Base-by-base conservation (phyloP, 306 rosid genomes). In the Cyamopsis tetragonoloba region DNA sequence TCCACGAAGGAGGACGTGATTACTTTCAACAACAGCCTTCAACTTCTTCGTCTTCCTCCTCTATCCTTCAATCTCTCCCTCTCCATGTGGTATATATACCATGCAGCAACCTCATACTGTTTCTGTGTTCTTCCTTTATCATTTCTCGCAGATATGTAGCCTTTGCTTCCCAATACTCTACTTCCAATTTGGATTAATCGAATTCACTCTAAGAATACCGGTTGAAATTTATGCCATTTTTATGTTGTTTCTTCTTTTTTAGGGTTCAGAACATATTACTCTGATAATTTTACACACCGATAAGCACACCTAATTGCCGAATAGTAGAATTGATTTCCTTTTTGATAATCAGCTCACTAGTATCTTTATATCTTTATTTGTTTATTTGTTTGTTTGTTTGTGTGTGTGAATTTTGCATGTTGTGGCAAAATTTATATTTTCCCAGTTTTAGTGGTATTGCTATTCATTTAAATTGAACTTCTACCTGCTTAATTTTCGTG, bases 1-100 rank as follows among this genome's bases (percentile, higher is more conserved):
- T 95, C 77, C 96, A 90, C 57, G 96, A 87, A 83, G 97, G 96
- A 78, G 99, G 99, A 56, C 96, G 99, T 68, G 97, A 95, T 60
- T 95, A 71, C 67, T 90, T 74, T 54, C 99, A 95, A 11, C 97
- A 95, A 28, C 97, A 86, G 38, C 90, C 97, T 69, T 86, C 97
- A 43, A 84, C 99, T 72, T 88, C 98, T 1, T 80, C 87, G 4
- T 84, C 90, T 22, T 85, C 87, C 5, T 89, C 96, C 7, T 89
- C 99, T 10, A 95, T 95, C 58, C 99, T 95, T 60, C 97, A 95
- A 74, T 95, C 99, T 37, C 99, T 95, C 71, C 95, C 97, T 75
- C 99, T 95, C 48, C 97, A 95, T 56, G 96, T 95, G 89, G 99
- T 95, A 77, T 51, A 17, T 32, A 15, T 8, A 42, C 8, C 66